Evolutionary conservation across 768 basidiomycete genomes (phyloP), one percentile per base, ranked within the genome.

Genomic region (Tulasnella calospora): DNA sequence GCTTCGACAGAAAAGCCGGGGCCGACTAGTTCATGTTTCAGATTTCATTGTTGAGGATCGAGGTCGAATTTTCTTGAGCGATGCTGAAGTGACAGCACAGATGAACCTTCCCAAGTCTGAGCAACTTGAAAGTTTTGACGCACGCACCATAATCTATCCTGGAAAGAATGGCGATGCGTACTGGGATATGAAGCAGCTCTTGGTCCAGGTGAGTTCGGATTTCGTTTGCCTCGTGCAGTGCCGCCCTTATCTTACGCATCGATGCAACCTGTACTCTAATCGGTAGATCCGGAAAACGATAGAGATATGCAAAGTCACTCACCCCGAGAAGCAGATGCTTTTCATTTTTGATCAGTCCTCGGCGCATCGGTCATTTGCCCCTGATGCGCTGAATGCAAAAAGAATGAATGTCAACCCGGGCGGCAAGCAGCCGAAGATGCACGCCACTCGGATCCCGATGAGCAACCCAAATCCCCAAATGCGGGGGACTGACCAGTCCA

Each of bases 331-430:
- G 35, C 47, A 55, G 41, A 46, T 36, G 40, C n/a, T 77, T 4
- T 73, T 72, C n/a, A 73, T 80, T 19, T 80, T 80, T 2, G 79
- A 80, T 46, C 44, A 80, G 23, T 80, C 80, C 5, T 80, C 80
- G 1, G 80, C 76, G 86, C 61, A 87, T 86, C 74, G 81, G 0
- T 83, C 84, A 3, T 81, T 86, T 17, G 80, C 84, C 23, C 82
- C 83, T 13, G 84, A 87, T 82, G 84, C 86, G 6, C 83, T 87
- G n/a, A 84, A 84, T 76, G 86, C 85, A 2, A 86, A 84, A 35
- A 82, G 86, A 55, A 87, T 87, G 86, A 87, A 87, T 77, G 85
- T 85, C 79, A 82, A 81, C 0, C 80, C 86, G 81, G 85, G 87
- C 17, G 85, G 86, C 40, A 84, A 85, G 69, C 86, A 87, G 80